Base-by-base conservation (phyloP, 2,329 filamentous ascomycete species). In the Macrophomina phaseolina region DNA sequence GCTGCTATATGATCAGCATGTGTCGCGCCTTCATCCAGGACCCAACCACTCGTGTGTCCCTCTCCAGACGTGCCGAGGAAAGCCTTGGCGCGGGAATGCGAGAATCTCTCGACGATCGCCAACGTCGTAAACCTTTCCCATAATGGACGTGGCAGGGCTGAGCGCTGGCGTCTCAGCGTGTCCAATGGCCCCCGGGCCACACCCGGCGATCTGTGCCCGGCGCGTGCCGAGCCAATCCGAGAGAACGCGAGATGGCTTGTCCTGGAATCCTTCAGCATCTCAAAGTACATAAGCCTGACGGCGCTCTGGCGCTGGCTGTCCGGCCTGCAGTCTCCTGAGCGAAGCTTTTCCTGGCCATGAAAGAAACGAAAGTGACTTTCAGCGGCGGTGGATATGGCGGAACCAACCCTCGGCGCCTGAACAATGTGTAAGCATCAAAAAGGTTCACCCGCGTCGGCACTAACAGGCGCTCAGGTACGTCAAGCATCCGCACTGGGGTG, bases 401-500 rank as follows among this genome's bases (percentile, higher is more conserved):
- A 1, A 60, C 56, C 1, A 60, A 60, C 9, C 8, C 56, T 11
- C 38, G 40, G 12, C 56, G 56, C 1, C 28, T 60, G 4, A 60
- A 60, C 56, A 60, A 60, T 23, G 56, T 60, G 56, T 60, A 55
- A 6, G 6, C 7, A 23, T 12, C 38, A 5, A 3, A 23, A 14
- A 45, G 23, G n/a, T 12, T 12, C 4, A 7, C 38, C 5, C 11
- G 0, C 4, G 1, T 0, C 28, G 5, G 9, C 12, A 28, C 38
- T 60, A 5, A 46, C 40, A 1, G 1, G 5, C 2, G 4, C 4
- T 1, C 8, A 60, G 56, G 9, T 60, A 60, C 56, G 56, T 60
- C 40, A 60, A 60, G 11, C 28, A 60, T 12, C 56, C 56, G 4
- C 56, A 60, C 28, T 60, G 56, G 56, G 56, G 56, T 7, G 56